Evolutionary conservation across 202 grass and related monocot genomes (phyloP), one percentile per base, ranked within the genome.

Genomic region (Digitaria exilis): DNA sequence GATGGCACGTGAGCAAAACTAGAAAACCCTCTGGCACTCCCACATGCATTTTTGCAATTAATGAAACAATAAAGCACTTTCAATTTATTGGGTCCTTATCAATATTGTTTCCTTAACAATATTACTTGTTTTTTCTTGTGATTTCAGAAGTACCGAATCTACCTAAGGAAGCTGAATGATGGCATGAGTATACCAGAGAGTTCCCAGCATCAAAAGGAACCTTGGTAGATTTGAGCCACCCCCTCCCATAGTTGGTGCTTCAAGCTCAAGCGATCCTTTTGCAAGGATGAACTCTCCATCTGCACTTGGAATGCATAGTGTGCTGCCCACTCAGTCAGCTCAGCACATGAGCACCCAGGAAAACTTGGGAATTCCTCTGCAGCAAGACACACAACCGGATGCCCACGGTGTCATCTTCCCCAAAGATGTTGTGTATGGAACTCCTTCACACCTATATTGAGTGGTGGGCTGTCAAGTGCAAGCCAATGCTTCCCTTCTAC

Each of bases 71-170:
- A n/a, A n/a, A n/a, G n/a, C n/a, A n/a, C n/a, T n/a, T n/a, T n/a
- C n/a, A n/a, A n/a, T n/a, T n/a, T n/a, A n/a, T n/a, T 58, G 22
- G 32, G 46, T n/a, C 26, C 15, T 19, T 52, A 4, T 34, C 9
- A 52, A 48, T 1, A 1, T 51, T 32, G 64, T 32, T 65, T 26
- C 7, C 11, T 66, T 32, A 52, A 35, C 0, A 16, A 43, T 32
- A 79, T 39, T 51, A 18, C 2, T 18, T 37, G 11, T 65, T 5
- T 49, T n/a, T 31, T 79, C 37, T 35, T 85, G 11, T 83, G 78
- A 45, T 84, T 90, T 79, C 88, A 97, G 89, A 97, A 94, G 45
- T 92, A 97, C 19, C 69, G 78, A 2, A 15, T 88, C 13, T 84
- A 80, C 58, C 30, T 92, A 28, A 94, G 91, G 63, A 86, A 83